A percentile compares a stretch with the other conserved stretches of the same genome.
Conservation (phyloP, 306 rosid genomes). For the Gleditsia sinensis region DNA sequence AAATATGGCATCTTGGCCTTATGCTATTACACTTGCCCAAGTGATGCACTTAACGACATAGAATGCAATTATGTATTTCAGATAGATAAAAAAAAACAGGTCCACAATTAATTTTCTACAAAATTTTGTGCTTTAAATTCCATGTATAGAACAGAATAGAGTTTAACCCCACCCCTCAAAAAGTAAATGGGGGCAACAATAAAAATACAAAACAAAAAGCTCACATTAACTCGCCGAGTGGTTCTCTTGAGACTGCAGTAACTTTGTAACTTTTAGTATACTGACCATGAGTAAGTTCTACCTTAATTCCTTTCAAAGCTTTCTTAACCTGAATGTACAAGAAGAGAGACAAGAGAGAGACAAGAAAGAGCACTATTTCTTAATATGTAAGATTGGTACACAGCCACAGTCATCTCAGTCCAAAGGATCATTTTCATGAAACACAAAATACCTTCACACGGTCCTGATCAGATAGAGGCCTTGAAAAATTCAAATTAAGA, state of each 20-base stretch:
- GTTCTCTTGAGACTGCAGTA: slow-evolving; percentile 49
- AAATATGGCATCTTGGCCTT: background rate
- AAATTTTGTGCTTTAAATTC: background rate
- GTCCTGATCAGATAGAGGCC: slow-evolving; percentile 56
- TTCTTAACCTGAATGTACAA: slow-evolving; percentile 49
- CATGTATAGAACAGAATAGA: background rate
- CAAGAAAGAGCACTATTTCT: too few species aligned
- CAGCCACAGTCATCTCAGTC: too few species aligned
- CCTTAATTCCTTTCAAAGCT: slow-evolving; percentile 55
- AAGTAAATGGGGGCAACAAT: background rate
- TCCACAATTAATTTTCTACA: background rate
- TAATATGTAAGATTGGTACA: too few species aligned
- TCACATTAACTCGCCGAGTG: slow-evolving; percentile 54
- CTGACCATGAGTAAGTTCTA: slow-evolving; percentile 26
- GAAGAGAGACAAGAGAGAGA: background rate
- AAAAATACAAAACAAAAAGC: background rate
- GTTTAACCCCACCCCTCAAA: background rate
- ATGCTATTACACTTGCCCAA: background rate
- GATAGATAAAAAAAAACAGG: background rate
- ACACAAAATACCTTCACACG: slow-evolving; percentile 56
- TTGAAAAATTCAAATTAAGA: slow-evolving; percentile 31
- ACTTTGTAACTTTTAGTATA: slow-evolving; percentile 40
- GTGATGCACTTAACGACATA: too few species aligned
- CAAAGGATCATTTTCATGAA: background rate
- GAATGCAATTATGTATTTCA: background rate